phyloP scores from a whole-genome alignment of 2,329 filamentous ascomycete species.

The Trichoderma arundinaceum region DNA sequence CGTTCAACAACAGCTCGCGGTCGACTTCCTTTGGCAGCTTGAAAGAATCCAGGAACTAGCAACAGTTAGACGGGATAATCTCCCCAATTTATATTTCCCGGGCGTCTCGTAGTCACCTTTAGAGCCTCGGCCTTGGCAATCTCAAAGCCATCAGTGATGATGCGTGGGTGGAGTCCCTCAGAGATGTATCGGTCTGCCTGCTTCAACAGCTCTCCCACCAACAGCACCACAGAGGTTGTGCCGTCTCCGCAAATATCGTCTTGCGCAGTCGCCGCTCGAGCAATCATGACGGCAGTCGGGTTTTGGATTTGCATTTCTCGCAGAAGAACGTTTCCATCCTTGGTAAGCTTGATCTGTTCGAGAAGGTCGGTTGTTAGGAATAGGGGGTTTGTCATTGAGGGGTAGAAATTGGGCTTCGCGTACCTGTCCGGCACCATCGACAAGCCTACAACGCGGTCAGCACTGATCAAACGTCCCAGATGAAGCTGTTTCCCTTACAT shows the following conservation, averaged over 20 bases:
- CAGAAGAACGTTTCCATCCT: conserved; percentile 90
- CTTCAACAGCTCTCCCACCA: conserved; percentile 96
- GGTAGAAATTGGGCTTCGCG: conserved; percentile 40
- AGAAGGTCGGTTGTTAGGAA: conserved; percentile 38
- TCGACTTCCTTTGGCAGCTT: conserved; percentile 89
- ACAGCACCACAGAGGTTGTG: conserved; percentile 92
- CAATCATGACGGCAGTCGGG: conserved; percentile 88
- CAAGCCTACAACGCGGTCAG: conserved; percentile 55
- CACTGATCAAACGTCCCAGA: not conserved
- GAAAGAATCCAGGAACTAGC: conserved; percentile 91
- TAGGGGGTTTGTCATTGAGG: conserved; percentile 38
- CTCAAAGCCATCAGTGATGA: conserved; percentile 97
- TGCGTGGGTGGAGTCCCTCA: conserved; percentile 94
- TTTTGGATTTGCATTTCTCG: conserved; percentile 95
- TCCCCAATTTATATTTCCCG: conserved; percentile 29
- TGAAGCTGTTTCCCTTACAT: conserved; percentile 65
- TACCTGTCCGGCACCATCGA: conserved; percentile 73
- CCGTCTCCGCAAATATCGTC: conserved; percentile 98
- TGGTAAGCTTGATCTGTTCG: conserved; percentile 91
- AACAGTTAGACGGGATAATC: conserved; percentile 33
- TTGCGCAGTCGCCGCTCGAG: conserved; percentile 88
- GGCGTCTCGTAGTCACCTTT: conserved; percentile 61
- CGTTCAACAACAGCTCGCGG: conserved; percentile 88
- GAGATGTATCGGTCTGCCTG: conserved; percentile 96
- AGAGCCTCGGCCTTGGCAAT: conserved; percentile 92